Evolutionary conservation across 768 basidiomycete species (phyloP), one percentile per base, ranked within the genome.

Genomic region (Suillus discolor): DNA sequence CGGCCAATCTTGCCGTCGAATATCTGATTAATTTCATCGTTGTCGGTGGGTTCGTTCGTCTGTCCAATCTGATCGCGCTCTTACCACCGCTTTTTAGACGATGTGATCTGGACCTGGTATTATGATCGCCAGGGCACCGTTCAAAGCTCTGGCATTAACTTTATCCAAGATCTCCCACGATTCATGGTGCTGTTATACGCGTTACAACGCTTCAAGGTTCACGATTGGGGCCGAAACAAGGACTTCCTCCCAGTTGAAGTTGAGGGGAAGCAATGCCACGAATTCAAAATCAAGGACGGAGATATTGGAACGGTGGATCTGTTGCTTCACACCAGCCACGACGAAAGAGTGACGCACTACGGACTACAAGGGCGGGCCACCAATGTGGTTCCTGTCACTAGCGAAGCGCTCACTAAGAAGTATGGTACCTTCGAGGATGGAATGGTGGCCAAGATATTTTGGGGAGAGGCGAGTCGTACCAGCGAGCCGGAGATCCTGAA

Each of bases 81-180:
- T 61, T 64, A 36, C 6, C 8, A 16, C 2, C 1, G 8, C 6
- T 13, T 13, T 36, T 25, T 18, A 65, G 64, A 61, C 28, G 64
- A 61, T 20, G 9, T 61, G 2, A 16, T 65, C 4, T 65, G 39
- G 41, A 39, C 53, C 31, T 65, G 60, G 44, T 61, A 61, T 49
- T 61, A 45, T 28, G 59, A 65, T 49, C 45, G n/a, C 0, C 54
- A 55, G 2, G 34, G 34, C 4, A 47, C 1, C 2, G 12, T 47
- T 12, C 45, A 47, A n/a, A 1, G 45, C 20, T 47, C 45, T 0
- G 45, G 45, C 4, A n/a, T 47, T 11, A 47, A 47, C n/a, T 47
- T 47, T n/a, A 6, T 20, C 34, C 54, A 55, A 18, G 54, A 55
- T 55, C 54, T 34, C 20, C 16, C 31, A 1, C 54, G 28, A 20